These are phyloP conservation scores for Nannizziopsis arthrosporioides DNA, from an alignment of 2,329 filamentous ascomycete species.

Conservation along the genomic window DNA sequence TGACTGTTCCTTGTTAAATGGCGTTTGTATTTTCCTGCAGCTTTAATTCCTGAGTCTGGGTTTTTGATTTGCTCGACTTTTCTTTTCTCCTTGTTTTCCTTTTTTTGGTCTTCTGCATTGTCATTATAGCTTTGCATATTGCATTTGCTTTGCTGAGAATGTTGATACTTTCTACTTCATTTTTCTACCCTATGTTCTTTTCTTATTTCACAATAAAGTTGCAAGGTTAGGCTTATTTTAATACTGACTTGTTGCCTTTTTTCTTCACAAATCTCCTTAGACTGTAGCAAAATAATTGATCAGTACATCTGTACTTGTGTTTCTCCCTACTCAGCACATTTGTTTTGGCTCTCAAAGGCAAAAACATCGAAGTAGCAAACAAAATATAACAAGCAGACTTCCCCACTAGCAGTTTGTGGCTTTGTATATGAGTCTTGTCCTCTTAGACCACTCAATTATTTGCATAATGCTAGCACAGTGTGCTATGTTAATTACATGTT, in stretches of 20 bases:
- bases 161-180: neutral
- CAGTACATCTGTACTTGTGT: too few species aligned
- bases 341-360: too few species aligned
- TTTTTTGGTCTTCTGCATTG: neutral
- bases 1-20: neutral
- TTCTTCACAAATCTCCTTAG: neutral
- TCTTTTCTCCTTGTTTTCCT: neutral
- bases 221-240: slow-evolving; percentile 5
- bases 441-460: too few species aligned
- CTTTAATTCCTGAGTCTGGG: slow-evolving; percentile 1
- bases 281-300: too few species aligned
- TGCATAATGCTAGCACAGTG: too few species aligned
- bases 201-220: neutral
- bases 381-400: too few species aligned
- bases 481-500: too few species aligned
- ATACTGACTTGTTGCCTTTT: slow-evolving; percentile 1
- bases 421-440: too few species aligned
- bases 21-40: neutral
- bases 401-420: too few species aligned
- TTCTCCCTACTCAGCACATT: too few species aligned
- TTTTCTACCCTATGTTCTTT: neutral
- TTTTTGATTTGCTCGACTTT: slow-evolving; percentile 4
- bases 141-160: slow-evolving; percentile 3
- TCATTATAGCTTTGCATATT: neutral
- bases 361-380: too few species aligned